A percentile compares a stretch with the other conserved stretches of the same genome.
These are phyloP conservation scores for Mangifera indica DNA, from an alignment of 345 rosid species.

Conservation along the genomic window DNA sequence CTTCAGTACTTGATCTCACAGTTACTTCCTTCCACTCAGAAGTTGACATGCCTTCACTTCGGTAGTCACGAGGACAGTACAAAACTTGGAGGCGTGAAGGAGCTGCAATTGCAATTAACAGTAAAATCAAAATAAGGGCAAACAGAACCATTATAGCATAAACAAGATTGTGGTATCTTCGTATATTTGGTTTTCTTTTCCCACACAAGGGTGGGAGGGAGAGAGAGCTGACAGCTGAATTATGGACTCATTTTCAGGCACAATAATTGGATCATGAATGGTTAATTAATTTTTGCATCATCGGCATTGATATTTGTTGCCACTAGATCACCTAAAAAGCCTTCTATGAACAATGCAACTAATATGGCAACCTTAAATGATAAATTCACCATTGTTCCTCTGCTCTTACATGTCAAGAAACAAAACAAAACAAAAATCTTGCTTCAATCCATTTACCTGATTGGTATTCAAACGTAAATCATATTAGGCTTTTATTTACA, in stretches of 20 bases:
- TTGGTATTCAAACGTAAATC: not conserved
- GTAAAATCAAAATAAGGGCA: not conserved
- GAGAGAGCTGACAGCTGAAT: not conserved
- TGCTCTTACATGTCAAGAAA: not conserved
- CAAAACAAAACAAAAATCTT: not conserved
- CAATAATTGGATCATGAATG: too few relatives aligned
- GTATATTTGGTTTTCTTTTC: not conserved
- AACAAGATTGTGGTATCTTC: not conserved
- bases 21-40: conserved; percentile 77
- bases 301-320: not conserved
- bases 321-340: not conserved
- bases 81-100: conserved; percentile 71
- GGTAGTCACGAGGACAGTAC: conserved; percentile 74
- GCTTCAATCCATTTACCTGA: not conserved
- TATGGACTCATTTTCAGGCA: not conserved
- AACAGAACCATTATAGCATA: not conserved
- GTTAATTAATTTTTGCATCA: not conserved
- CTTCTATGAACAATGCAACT: not conserved
- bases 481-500: too few relatives aligned
- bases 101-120: conserved; percentile 47
- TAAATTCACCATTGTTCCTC: too few relatives aligned
- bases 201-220: not conserved
- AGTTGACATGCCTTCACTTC: conserved; percentile 68
- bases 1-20: conserved; percentile 78
- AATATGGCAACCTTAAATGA: not conserved